Conservation (phyloP, 2,329 filamentous ascomycete genomes). For the Zasmidium cellare region DNA sequence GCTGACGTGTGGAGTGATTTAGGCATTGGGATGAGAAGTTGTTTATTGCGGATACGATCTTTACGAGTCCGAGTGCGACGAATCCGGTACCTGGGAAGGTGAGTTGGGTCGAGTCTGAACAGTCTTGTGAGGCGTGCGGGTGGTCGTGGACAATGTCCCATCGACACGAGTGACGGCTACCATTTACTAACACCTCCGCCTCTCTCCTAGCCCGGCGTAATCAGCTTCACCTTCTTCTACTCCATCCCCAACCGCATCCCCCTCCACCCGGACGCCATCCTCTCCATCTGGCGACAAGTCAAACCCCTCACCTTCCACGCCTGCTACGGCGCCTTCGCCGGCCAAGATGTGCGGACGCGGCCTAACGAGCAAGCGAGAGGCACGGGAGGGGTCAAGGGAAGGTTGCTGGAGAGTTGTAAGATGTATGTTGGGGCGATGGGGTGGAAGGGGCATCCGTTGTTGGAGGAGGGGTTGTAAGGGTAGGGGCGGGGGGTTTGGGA, state of each 20-base stretch:
- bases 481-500: no score
- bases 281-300: conserved; percentile 66
- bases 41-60: conserved; percentile 73
- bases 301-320: conserved; percentile 61
- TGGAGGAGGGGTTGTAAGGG: conserved; percentile 17
- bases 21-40: conserved; percentile 58
- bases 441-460: conserved; percentile 20
- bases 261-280: conserved; percentile 61
- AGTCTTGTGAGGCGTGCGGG: no score
- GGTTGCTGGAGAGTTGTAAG: conserved; percentile 72
- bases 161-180: no score
- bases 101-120: neutral
- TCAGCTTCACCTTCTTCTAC: conserved; percentile 70
- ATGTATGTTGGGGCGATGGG: conserved; percentile 56
- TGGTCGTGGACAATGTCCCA: no score
- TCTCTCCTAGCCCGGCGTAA: conserved; percentile 37
- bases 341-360: conserved; percentile 58
- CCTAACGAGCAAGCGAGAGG: conserved; percentile 14
- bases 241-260: conserved; percentile 73
- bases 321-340: conserved; percentile 66
- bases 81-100: conserved; percentile 20
- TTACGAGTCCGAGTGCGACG: conserved; percentile 57
- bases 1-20: no score
- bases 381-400: conserved; percentile 47
- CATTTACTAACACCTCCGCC: neutral